These are phyloP conservation scores for Pleurotus platypus DNA, from an alignment of 768 basidiomycete genomes.

Conservation along the genomic window DNA sequence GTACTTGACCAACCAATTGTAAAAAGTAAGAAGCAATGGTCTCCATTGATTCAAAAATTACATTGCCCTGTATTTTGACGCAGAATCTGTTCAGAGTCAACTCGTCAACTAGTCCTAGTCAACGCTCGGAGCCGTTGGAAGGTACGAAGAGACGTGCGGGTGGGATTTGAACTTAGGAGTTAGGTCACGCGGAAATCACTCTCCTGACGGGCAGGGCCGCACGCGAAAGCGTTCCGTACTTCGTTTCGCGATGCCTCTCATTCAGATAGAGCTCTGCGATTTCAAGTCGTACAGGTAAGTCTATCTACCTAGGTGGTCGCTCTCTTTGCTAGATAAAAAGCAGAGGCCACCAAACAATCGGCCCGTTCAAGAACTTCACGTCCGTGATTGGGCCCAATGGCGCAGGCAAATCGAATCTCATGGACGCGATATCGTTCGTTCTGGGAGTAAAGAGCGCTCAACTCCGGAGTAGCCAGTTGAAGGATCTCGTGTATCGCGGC, in stretches of 20 bases:
- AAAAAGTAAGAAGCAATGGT: too few species aligned
- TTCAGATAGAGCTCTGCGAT: slow-evolving; percentile 88
- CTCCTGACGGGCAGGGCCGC: too few species aligned
- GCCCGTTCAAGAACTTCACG: slow-evolving; percentile 91
- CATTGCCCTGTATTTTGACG: too few species aligned
- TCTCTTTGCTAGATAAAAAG: not conserved
- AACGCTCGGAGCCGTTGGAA: too few species aligned
- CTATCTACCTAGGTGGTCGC: not conserved
- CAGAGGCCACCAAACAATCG: slow-evolving; percentile 81
- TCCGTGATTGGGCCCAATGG: slow-evolving; percentile 99
- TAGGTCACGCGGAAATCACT: too few species aligned
- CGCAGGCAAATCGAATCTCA: slow-evolving; percentile 96
- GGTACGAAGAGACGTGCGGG: too few species aligned
- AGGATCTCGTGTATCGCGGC: slow-evolving; percentile 96
- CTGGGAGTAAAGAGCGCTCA: slow-evolving; percentile 94
- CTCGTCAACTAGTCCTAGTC: too few species aligned
- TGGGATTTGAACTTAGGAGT: too few species aligned
- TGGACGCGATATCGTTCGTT: slow-evolving; percentile 99
- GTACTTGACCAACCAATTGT: too few species aligned
- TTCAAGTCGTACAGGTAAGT: slow-evolving; percentile 91
- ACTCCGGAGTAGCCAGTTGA: slow-evolving; percentile 87
- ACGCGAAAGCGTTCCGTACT: too few species aligned
- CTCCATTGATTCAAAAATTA: too few species aligned
- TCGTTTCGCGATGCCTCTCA: slow-evolving; percentile 58
- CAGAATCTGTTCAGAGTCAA: too few species aligned